Evolutionary conservation across 2,329 filamentous ascomycete genomes (phyloP).

Genomic region (Botryotinia convoluta): DNA sequence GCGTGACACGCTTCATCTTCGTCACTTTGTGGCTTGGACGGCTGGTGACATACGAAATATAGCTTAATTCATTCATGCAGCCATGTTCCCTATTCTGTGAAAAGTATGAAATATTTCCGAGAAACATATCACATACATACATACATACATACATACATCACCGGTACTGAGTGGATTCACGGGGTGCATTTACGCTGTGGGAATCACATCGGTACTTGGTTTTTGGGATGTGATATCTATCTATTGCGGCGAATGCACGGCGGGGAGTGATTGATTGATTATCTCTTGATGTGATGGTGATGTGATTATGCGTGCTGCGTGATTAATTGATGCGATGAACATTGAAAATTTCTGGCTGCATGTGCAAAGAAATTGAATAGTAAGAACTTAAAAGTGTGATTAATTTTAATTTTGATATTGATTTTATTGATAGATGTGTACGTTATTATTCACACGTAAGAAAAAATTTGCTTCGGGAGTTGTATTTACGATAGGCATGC

Average conservation of each 20-base stretch:
- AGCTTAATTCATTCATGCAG: not conserved
- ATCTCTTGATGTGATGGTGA: not conserved
- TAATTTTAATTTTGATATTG: not conserved
- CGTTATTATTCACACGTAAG: not conserved
- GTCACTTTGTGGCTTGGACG: not conserved
- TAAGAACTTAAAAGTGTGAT: not conserved
- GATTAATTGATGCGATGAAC: not conserved
- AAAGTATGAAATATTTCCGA: not conserved
- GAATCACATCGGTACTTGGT: not conserved
- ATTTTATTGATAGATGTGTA: not conserved
- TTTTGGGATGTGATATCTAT: not conserved
- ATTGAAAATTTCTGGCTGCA: not conserved
- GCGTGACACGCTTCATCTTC: not conserved
- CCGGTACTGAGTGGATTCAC: constrained; percentile 5
- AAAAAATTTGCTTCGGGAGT: not conserved
- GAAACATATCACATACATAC: not conserved
- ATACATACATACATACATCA: not conserved
- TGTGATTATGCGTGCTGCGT: not conserved
- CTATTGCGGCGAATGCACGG: not conserved
- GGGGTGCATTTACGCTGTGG: not conserved
- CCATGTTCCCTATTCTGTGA: not conserved
- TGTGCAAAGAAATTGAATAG: not conserved
- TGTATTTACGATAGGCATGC: not conserved
- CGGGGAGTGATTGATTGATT: not conserved
- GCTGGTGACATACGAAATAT: not conserved